Evolutionary conservation across 331 rosid species (phyloP), one percentile per base, ranked within the genome.

Genomic region (Quercus lobata): DNA sequence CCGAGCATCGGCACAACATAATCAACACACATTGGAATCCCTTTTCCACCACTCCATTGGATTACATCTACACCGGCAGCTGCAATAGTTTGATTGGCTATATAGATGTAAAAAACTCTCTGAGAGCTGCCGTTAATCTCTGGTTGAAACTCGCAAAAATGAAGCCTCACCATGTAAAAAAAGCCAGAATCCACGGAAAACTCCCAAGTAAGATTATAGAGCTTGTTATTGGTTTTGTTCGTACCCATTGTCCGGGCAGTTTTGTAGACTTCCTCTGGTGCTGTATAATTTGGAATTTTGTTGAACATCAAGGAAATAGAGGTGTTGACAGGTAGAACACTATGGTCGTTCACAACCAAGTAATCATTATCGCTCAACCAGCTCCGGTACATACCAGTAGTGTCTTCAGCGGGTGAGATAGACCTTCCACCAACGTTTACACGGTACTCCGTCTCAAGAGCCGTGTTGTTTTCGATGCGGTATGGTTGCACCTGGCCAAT

Each of bases 161-260:
- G 94, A 16, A 90, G 83, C 75, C 94, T 78, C n/a, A 88, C 72
- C 56, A 90, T 49, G 37, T 86, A 88, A 1, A 0, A 0, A 35
- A 86, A 87, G 2, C 12, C 75, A 0, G 74, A n/a, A 55, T 90
- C 81, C 0, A 87, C 86, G 0, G 77, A 61, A 7, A 89, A 83
- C 0, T 0, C 1, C 85, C 84, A 79, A 0, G 89, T 81, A 6
- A 89, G 66, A 57, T 81, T 83, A 7, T 29, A 70, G 7, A 2
- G 7, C 0, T 8, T 15, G 74, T 74, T 76, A 0, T 0, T 3
- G 0, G 49, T 60, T 2, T 3, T 14, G 34, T 82, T 6, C 12
- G 0, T 0, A 4, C 87, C 80, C 80, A 85, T 71, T 6, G 65
- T 11, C 5, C 81, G 12, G 1, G 73, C 87, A 0, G 84, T 82